These are phyloP conservation scores for Cordyceps tenuipes DNA, from an alignment of 2,329 filamentous ascomycete genomes.

Conservation along the genomic window DNA sequence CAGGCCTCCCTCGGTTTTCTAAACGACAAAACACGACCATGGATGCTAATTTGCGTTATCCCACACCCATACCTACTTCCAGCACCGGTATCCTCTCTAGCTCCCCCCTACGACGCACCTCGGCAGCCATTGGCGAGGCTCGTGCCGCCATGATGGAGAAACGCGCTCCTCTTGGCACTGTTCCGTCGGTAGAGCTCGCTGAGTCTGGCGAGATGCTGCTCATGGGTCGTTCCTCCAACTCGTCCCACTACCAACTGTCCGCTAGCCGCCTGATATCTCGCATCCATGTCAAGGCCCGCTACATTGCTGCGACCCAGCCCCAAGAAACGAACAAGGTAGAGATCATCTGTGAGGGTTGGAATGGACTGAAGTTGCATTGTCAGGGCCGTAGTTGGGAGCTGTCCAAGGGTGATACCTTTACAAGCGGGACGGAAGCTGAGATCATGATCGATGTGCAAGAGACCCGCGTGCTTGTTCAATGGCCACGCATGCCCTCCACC, in stretches of 20 bases:
- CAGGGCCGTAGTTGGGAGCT: constrained; percentile 81
- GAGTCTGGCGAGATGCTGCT: constrained; percentile 72
- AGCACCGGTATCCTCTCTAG: constrained; percentile 86
- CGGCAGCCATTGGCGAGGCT: constrained; percentile 51
- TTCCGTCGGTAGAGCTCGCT: constrained; percentile 74
- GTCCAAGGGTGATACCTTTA: constrained; percentile 80
- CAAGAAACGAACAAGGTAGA: constrained; percentile 72
- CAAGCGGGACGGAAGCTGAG: constrained; percentile 79
- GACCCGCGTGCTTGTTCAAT: constrained; percentile 78
- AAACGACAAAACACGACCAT: constrained; percentile 55
- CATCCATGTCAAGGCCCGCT: constrained; percentile 83
- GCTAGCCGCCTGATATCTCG: constrained; percentile 88
- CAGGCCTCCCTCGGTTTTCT: constrained; percentile 56
- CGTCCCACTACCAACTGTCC: constrained; percentile 90
- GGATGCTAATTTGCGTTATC: constrained; percentile 60
- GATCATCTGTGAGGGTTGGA: constrained; percentile 91
- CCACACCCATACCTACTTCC: constrained; percentile 88
- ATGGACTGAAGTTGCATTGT: constrained; percentile 87
- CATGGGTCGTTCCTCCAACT: constrained; percentile 91
- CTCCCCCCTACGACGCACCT: constrained; percentile 57
- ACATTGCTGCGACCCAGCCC: constrained; percentile 59
- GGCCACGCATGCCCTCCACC: constrained; percentile 54
- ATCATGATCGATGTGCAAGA: constrained; percentile 96
- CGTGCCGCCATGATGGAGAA: constrained; percentile 35
- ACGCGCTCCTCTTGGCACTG: constrained; percentile 70